These are phyloP conservation scores for Aphanoascus verrucosus DNA, from an alignment of 2,329 filamentous ascomycete species.

Conservation along the genomic window DNA sequence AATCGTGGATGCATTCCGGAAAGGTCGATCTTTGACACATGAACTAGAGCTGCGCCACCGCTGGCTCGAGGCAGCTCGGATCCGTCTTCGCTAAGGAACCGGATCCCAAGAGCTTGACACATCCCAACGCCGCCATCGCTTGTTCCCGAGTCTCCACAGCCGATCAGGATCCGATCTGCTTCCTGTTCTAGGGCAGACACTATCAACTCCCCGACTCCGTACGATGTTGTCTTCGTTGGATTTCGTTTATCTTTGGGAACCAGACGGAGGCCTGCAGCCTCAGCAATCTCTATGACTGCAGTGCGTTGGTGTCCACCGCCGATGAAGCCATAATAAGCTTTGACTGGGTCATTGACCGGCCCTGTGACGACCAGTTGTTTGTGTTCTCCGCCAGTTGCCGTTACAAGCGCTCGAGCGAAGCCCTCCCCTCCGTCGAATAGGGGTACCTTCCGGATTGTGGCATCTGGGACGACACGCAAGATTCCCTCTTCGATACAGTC, in stretches of 20 bases:
- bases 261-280: constrained; percentile 43
- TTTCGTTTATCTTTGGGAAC: constrained; percentile 38
- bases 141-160: constrained; percentile 46
- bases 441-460: constrained; percentile 39
- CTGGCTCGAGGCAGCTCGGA: constrained; percentile 29
- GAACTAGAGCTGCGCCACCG: constrained; percentile 34
- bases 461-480: constrained; percentile 35
- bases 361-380: constrained; percentile 34
- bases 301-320: constrained; percentile 26
- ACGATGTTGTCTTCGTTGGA: constrained; percentile 42
- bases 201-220: constrained; percentile 43
- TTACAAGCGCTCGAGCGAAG: constrained; percentile 40
- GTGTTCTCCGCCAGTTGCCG: constrained; percentile 35
- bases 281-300: constrained; percentile 45
- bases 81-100: constrained; percentile 33
- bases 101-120: constrained; percentile 44
- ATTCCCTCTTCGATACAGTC: constrained; percentile 43
- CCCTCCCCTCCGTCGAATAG: constrained; percentile 46
- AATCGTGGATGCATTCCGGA: constrained; percentile 32
- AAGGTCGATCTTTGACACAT: constrained; percentile 34
- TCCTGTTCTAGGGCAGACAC: constrained; percentile 39
- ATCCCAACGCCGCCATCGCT: constrained; percentile 46
- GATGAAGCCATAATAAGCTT: constrained; percentile 41
- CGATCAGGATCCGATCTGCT: constrained; percentile 39
- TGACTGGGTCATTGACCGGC: constrained; percentile 34